These are phyloP conservation scores for Phalaenopsis equestris DNA, from an alignment of 106 monocot species.

Conservation along the genomic window DNA sequence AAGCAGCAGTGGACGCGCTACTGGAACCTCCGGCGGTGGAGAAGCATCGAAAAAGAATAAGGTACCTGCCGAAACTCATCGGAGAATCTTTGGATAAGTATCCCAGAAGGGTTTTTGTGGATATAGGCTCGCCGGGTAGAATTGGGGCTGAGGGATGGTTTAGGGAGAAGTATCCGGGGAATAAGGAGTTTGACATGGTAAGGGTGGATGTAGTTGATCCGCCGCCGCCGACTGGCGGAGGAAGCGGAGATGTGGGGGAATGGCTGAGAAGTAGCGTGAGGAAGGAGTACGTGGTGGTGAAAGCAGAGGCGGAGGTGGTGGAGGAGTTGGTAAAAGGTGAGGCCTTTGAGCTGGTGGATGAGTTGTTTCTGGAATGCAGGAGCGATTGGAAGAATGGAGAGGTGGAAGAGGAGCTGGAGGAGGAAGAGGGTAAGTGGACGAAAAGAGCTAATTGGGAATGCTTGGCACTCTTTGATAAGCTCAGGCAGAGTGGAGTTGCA, in stretches of 20 bases:
- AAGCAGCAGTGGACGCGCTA: conserved; percentile 21
- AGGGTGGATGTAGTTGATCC: conserved; percentile 14
- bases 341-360: conserved; percentile 27
- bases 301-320: conserved; percentile 33
- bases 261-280: conserved; percentile 29
- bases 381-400: conserved; percentile 8
- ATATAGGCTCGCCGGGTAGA: conserved; percentile 11
- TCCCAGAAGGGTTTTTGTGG: conserved; percentile 32
- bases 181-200: conserved; percentile 23
- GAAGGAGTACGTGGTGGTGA: conserved; percentile 42
- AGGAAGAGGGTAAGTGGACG: background rate
- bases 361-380: conserved; percentile 38
- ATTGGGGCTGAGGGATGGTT: conserved; percentile 14
- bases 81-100: conserved; percentile 24
- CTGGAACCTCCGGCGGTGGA: conserved; percentile 22
- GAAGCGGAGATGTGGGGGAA: conserved; percentile 6
- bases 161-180: conserved; percentile 24
- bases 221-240: background rate
- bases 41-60: background rate
- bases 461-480: conserved; percentile 18
- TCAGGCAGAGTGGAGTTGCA: conserved; percentile 18
- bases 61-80: conserved; percentile 28
- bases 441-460: conserved; percentile 23
- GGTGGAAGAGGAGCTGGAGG: background rate
- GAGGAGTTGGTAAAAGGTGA: conserved; percentile 28